Percentiles rank a stretch among this genome's conserved stretches.
These are phyloP conservation scores for Xylaria telfairii DNA, from an alignment of 495 filamentous ascomycete genomes.

Conservation along the genomic window DNA sequence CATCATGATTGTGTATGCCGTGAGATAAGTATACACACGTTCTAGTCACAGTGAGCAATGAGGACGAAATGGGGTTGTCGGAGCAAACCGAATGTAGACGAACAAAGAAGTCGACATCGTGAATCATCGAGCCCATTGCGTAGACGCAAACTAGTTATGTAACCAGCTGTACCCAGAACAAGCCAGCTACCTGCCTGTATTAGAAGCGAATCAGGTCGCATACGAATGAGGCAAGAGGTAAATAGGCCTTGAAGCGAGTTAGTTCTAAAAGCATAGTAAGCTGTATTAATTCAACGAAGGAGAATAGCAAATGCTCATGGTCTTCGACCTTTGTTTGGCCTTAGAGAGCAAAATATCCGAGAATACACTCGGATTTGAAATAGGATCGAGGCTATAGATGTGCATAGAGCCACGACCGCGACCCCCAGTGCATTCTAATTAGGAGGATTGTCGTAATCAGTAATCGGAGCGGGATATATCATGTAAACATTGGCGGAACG, in stretches of 20 bases:
- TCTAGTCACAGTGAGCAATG: constrained; percentile 25
- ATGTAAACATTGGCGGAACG: too few relatives aligned
- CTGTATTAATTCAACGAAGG: neutral
- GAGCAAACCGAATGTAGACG: constrained; percentile 20
- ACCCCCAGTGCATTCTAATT: constrained; percentile 36
- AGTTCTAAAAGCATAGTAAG: neutral
- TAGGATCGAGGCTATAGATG: constrained; percentile 24
- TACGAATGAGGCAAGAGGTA: constrained; percentile 29
- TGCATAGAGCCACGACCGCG: constrained; percentile 29
- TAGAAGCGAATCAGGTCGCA: neutral
- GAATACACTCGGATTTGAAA: constrained; percentile 32
- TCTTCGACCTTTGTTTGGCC: constrained; percentile 30
- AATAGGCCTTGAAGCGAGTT: constrained; percentile 27
- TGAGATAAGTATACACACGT: constrained; percentile 26
- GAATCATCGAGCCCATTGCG: constrained; percentile 27
- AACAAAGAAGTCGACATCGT: constrained; percentile 34
- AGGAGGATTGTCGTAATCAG: constrained; percentile 36
- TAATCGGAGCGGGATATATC: constrained; percentile 26
- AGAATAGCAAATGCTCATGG: constrained; percentile 16
- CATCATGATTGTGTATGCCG: constrained; percentile 32
- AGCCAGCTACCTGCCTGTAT: neutral
- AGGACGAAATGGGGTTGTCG: neutral
- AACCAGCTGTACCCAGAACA: constrained; percentile 10
- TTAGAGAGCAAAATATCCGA: constrained; percentile 30
- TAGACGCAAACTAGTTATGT: constrained; percentile 32